phyloP scores from a whole-genome alignment of 805 yeast genomes.

The Lachancea sp. region DNA sequence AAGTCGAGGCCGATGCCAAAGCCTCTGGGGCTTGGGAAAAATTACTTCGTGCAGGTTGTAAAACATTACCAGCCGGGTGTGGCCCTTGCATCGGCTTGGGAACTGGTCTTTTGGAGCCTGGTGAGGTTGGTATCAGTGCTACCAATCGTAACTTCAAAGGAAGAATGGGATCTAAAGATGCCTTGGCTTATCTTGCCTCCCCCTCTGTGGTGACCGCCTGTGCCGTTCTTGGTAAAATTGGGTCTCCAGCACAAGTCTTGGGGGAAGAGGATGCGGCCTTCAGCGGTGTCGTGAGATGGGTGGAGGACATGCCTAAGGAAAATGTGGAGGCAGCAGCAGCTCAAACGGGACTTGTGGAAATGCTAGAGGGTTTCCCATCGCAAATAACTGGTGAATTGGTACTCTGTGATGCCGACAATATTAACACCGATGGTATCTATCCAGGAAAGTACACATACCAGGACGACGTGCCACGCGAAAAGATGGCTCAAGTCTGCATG shows the following conservation, averaged over 20 bases:
- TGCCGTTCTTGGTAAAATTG: constrained; percentile 91
- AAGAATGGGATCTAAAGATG: constrained; percentile 97
- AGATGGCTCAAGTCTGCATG: constrained; percentile 99
- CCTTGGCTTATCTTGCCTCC: constrained; percentile 90
- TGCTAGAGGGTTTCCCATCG: constrained; percentile 86
- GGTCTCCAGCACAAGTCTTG: constrained; percentile 78
- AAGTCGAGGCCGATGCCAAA: constrained; percentile 90
- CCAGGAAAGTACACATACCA: constrained; percentile 99
- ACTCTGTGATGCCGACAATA: constrained; percentile 92
- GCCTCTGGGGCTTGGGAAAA: constrained; percentile 87
- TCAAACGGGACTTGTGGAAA: constrained; percentile 51
- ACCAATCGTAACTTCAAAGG: constrained; percentile 99
- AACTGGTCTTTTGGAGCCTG: constrained; percentile 84
- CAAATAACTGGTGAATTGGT: constrained; percentile 86
- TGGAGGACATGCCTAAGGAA: constrained; percentile 16
- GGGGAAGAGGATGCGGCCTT: constrained; percentile 50
- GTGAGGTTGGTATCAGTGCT: constrained; percentile 97
- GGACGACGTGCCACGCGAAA: constrained; percentile 89
- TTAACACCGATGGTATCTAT: constrained; percentile 97
- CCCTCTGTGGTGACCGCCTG: constrained; percentile 99
- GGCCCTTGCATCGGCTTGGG: constrained; percentile 99
- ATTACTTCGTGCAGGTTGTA: constrained; percentile 87
- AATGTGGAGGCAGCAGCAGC: constrained; percentile 24
- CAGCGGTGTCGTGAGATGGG: constrained; percentile 42
- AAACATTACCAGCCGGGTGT: constrained; percentile 95